A percentile compares a stretch with the other conserved stretches of the same genome.
Evolutionary conservation across 2,329 filamentous ascomycete genomes (phyloP).

Genomic region (Monosporascus cannonballus): DNA sequence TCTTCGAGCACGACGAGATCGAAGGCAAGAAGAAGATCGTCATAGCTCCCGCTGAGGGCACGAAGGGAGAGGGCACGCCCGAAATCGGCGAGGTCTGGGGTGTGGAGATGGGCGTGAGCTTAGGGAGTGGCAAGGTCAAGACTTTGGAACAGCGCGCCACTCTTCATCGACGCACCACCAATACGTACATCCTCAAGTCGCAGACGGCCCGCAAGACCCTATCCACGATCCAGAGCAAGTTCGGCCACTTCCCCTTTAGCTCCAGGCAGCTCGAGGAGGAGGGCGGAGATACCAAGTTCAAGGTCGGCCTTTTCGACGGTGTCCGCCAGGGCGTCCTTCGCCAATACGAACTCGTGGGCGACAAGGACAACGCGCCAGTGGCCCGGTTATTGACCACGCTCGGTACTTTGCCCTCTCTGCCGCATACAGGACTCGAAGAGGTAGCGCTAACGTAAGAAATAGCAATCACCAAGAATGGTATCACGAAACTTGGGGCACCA

Average conservation of each 20-base stretch:
- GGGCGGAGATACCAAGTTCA: constrained; percentile 66
- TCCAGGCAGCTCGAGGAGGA: constrained; percentile 95
- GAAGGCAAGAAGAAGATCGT: constrained; percentile 98
- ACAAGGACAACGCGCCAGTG: constrained; percentile 82
- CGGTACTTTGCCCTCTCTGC: constrained; percentile 55
- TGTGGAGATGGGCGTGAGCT: constrained; percentile 88
- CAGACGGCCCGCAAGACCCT: constrained; percentile 88
- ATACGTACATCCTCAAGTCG: constrained; percentile 89
- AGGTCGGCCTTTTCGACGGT: constrained; percentile 91
- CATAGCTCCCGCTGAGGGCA: constrained; percentile 75
- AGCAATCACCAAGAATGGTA: constrained; percentile 97
- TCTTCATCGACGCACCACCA: constrained; percentile 85
- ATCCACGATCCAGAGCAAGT: constrained; percentile 94
- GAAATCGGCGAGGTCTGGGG: constrained; percentile 95
- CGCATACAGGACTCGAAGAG: not conserved
- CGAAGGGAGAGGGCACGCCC: constrained; percentile 83
- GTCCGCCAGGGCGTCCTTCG: constrained; percentile 88
- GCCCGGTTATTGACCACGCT: constrained; percentile 85
- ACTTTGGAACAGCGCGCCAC: constrained; percentile 80
- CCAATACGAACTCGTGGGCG: constrained; percentile 92
- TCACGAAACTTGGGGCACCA: constrained; percentile 77
- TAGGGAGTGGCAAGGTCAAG: constrained; percentile 94
- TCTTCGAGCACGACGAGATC: constrained; percentile 95
- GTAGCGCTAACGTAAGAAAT: constrained; percentile 15
- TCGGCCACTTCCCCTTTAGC: constrained; percentile 96